These are phyloP conservation scores for Agrocybe praecox DNA, from an alignment of 768 basidiomycete species.

Conservation along the genomic window DNA sequence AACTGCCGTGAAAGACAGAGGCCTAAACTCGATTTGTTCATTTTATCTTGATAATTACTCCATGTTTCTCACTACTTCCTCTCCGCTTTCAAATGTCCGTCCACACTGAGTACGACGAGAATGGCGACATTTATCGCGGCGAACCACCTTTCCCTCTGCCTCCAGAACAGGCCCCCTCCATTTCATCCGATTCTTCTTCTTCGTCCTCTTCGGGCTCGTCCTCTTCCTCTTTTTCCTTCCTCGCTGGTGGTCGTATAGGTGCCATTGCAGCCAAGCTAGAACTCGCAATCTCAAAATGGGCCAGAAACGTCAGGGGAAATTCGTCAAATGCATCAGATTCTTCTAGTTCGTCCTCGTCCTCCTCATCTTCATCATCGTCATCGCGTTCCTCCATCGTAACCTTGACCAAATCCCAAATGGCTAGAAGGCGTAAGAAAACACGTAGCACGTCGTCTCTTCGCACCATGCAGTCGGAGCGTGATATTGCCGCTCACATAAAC, in stretches of 20 bases:
- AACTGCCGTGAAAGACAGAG: constrained; percentile 13
- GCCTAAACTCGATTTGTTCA: neutral
- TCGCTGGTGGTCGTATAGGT: constrained; percentile 44
- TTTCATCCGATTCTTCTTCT: constrained; percentile 38
- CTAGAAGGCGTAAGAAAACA: constrained; percentile 44
- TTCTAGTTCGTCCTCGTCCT: constrained; percentile 46
- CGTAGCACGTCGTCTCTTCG: constrained; percentile 52
- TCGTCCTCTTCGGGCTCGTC: constrained; percentile 43
- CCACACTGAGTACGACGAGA: constrained; percentile 24
- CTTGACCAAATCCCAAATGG: constrained; percentile 38
- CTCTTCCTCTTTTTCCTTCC: constrained; percentile 39
- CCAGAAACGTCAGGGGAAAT: constrained; percentile 44
- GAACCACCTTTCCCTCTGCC: constrained; percentile 36
- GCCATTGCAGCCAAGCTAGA: constrained; percentile 66
- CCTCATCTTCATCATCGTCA: constrained; percentile 46
- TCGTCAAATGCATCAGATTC: constrained; percentile 46
- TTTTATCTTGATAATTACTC: neutral
- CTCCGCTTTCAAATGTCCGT: constrained; percentile 18
- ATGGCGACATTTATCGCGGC: constrained; percentile 66
- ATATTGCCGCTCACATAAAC: constrained; percentile 60
- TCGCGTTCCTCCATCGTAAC: constrained; percentile 45
- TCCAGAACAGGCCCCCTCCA: constrained; percentile 27
- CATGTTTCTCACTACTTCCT: constrained; percentile 15
- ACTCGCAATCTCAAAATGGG: constrained; percentile 73
- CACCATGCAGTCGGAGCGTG: constrained; percentile 55